phyloP scores from a whole-genome alignment of 2,329 filamentous ascomycete species.

The Pseudogymnoascus sp. region DNA sequence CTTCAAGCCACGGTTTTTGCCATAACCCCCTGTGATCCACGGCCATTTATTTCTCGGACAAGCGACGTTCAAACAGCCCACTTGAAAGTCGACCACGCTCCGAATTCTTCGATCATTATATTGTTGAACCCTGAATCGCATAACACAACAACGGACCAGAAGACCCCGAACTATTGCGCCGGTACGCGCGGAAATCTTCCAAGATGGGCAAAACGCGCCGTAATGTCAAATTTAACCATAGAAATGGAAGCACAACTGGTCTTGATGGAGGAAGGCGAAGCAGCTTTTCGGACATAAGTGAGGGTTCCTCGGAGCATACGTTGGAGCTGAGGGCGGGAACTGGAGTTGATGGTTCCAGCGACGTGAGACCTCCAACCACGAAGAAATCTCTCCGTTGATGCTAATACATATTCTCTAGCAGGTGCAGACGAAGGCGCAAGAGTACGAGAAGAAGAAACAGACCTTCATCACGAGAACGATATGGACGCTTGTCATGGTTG shows the following conservation, averaged over 20 bases:
- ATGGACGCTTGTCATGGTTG: constrained; percentile 98
- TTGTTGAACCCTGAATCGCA: constrained; percentile 6
- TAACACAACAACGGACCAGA: background rate
- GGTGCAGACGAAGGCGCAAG: constrained; percentile 40
- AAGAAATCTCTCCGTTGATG: background rate
- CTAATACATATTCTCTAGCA: constrained; percentile 21
- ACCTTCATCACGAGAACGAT: constrained; percentile 95
- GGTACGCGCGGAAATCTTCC: constrained; percentile 2
- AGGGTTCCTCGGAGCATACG: constrained; percentile 41
- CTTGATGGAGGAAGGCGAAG: constrained; percentile 43
- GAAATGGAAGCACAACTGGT: constrained; percentile 24
- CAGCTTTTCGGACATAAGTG: constrained; percentile 65
- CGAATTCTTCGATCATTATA: background rate
- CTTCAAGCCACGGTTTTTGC: background rate
- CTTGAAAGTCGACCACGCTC: background rate
- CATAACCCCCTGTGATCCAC: background rate
- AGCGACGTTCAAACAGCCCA: background rate
- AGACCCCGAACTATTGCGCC: constrained; percentile 12
- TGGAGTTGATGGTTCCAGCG: constrained; percentile 33
- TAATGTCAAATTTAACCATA: constrained; percentile 44
- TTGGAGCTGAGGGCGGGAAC: constrained; percentile 21
- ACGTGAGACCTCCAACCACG: constrained; percentile 26
- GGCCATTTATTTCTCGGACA: background rate
- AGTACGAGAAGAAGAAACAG: constrained; percentile 98
- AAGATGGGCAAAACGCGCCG: constrained; percentile 41